Base-by-base conservation (phyloP, 306 rosid species). In the Vigna angularis region DNA sequence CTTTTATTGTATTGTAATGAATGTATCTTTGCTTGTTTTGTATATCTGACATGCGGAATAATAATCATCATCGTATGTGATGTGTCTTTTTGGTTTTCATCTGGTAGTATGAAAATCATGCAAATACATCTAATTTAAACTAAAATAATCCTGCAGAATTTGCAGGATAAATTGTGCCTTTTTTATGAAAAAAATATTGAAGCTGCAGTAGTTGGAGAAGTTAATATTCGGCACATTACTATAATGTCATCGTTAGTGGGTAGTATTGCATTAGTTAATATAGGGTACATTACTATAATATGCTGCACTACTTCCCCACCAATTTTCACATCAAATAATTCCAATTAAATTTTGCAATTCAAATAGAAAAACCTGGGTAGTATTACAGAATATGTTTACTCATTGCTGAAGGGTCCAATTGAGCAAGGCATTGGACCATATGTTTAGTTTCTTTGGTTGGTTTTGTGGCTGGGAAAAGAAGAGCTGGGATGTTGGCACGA, bases 21-120 rank as follows among this genome's bases (percentile, higher is more conserved):
- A 2, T 55, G 73, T 65, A 42, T 62, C 1, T 20, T 42, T 80
- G 12, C 45, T 58, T 72, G 80, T 58, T 81, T 77, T 5, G 9
- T 73, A 16, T 76, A 16, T 34, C 57, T 70, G 18, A 71, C 57
- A 18, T 16, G 32, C 51, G 52, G 61, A 53, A 26, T 22, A 32
- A 30, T 55, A n/a, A 73, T 40, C 13, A 9, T 9, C 4, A 9
- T 7, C 11, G 1, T 2, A 64, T 65, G 74, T 44, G 11, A 42
- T 42, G 18, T 62, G 18, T 70, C 7, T 79, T 28, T 67, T 0
- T 40, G 6, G 22, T n/a, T 59, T 73, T 59, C 16, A 26, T 28
- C 72, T 49, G 44, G 12, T 44, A 30, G 28, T 40, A n/a, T 34
- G 65, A 66, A 44, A 32, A 72, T 55, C 15, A 11, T 36, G 50